Evolutionary conservation across 1,284 basidiomycete genomes (phyloP), one percentile per base, ranked within the genome.

Genomic region (Trichosporon asahii): DNA sequence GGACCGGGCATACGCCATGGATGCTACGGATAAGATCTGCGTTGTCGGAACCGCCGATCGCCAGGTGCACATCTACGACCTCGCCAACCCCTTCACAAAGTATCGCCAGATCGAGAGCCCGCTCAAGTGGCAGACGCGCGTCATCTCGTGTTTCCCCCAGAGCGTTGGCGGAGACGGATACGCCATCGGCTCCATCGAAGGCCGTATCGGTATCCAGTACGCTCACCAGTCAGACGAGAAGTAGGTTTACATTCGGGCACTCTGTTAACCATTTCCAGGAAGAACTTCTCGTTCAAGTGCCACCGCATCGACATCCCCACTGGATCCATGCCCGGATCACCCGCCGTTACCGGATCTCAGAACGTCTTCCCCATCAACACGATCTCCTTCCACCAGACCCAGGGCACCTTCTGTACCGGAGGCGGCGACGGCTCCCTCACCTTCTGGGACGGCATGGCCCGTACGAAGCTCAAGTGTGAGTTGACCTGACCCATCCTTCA

Each of bases 201-300:
- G 96, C 9, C 88, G 96, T 65, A 94, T 98, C 0, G 95, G 93
- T 1, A 95, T 99, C 72, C 96, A 98, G 91, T 97, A 74, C 74
- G 78, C 68, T 72, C 78, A 66, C 73, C 68, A 31, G 74, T 67
- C 14, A 12, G 76, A 79, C 65, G 75, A 80, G 25, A 78, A 76
- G 75, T 74, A 67, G 73, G 73, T 71, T 12, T 21, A 11, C 27
- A 23, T 37, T 23, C 14, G 3, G 14, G 27, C 35, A 1, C 8
- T 1, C 8, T 15, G 55, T 44, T 57, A 49, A 66, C 55, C n/a
- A 18, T 6, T 23, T 49, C 27, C 72, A 92, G 90, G 69, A 88
- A 89, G 80, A 96, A 96, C 84, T 97, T 96, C 81, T 94, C 93
- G 0, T 98, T 98, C 88, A 96, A 95, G 79, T 98, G 95, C 79